Percentiles rank a stretch among this genome's conserved stretches.
Conservation (phyloP, 139 green algal genomes). For the Micractinium sp. region DNA sequence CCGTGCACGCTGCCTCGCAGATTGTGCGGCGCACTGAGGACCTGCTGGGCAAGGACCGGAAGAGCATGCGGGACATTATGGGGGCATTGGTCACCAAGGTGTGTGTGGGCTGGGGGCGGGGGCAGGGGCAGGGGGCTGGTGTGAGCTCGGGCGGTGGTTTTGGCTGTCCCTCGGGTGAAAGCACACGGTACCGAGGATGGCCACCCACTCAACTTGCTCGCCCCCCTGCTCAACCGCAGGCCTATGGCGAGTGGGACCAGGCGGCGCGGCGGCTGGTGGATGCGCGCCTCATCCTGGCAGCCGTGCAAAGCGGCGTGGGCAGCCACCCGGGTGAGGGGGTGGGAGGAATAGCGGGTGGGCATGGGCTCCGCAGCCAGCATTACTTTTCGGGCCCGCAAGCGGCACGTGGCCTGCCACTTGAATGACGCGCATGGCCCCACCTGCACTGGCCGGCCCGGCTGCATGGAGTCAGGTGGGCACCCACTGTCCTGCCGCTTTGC, state of each 20-base stretch:
- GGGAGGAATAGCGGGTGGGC: not conserved
- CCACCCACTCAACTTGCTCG: no score
- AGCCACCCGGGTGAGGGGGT: slow-evolving; percentile 12
- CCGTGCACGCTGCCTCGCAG: not conserved
- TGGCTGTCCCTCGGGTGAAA: no score
- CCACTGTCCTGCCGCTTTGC: no score
- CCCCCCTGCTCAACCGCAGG: slow-evolving; percentile 6
- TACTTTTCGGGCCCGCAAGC: no score
- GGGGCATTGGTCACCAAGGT: slow-evolving; percentile 38
- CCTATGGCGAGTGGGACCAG: slow-evolving; percentile 44
- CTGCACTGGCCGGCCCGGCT: no score
- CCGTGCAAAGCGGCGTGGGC: not conserved
- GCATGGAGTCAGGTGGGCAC: no score
- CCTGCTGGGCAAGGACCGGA: slow-evolving; percentile 44
- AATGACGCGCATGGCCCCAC: no score
- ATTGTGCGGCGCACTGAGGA: slow-evolving; percentile 44
- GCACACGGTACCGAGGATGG: no score
- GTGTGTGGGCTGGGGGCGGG: not conserved
- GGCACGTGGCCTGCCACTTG: no score
- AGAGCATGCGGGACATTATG: slow-evolving; percentile 58
- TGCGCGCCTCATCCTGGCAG: not conserved
- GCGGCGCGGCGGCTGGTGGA: slow-evolving; percentile 16
- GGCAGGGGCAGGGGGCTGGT: no score
- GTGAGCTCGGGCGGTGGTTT: no score
- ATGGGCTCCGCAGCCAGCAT: not conserved